These are phyloP conservation scores for Teratosphaeria gauchensis DNA, from an alignment of 2,329 filamentous ascomycete genomes.

Conservation along the genomic window DNA sequence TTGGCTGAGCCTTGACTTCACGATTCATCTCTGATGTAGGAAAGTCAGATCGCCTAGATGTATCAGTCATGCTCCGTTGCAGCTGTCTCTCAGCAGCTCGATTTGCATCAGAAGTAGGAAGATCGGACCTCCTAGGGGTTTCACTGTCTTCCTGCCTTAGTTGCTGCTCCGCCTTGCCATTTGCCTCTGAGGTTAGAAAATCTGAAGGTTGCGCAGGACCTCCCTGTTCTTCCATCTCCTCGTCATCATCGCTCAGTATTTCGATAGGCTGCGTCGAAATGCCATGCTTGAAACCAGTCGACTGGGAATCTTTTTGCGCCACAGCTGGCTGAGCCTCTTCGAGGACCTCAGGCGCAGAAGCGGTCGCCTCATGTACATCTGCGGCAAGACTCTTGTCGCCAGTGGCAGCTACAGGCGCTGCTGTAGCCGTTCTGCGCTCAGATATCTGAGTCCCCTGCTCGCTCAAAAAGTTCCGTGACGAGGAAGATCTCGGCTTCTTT, in stretches of 20 bases:
- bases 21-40: constrained; percentile 2
- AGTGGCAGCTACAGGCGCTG: neutral
- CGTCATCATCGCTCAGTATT: neutral
- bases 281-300: neutral
- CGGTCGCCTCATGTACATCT: neutral
- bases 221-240: neutral
- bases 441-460: neutral
- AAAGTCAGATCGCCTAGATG: neutral
- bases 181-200: constrained; percentile 14
- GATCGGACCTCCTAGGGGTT: neutral
- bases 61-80: neutral
- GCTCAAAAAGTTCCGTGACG: neutral
- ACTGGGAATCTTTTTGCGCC: neutral
- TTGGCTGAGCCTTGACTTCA: constrained; percentile 1
- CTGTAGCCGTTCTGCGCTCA: neutral
- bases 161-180: constrained; percentile 15
- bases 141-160: constrained; percentile 6
- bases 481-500: neutral
- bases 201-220: neutral
- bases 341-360: neutral
- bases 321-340: neutral
- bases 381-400: neutral
- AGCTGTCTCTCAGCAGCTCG: neutral
- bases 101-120: neutral
- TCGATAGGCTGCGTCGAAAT: neutral